Evolutionary conservation across 2,329 filamentous ascomycete species (phyloP).

Genomic region (Ciborinia camelliae): DNA sequence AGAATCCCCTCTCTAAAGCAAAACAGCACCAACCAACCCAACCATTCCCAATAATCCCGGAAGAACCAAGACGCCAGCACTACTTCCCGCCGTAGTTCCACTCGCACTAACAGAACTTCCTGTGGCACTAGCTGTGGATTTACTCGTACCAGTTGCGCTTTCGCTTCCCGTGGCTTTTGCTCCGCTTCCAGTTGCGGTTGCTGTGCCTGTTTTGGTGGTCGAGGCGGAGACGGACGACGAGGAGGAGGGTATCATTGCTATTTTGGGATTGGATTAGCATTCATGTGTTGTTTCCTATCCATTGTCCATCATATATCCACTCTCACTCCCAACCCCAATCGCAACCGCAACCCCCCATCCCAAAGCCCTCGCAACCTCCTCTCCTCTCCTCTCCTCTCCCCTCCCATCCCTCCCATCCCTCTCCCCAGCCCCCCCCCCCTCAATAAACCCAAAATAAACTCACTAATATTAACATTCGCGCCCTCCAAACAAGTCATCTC

Average conservation of each 20-base stretch:
- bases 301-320: not conserved
- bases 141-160: not conserved
- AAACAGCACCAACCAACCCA: not conserved
- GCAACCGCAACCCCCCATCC: not conserved
- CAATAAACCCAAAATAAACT: not conserved
- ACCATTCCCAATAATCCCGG: slow-evolving; percentile 7
- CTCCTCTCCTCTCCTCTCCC: not conserved
- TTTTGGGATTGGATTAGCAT: not conserved
- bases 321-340: not conserved
- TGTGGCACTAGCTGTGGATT: not conserved
- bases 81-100: not conserved
- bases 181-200: not conserved
- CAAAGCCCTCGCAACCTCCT: not conserved
- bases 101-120: not conserved
- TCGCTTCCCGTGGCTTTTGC: not conserved
- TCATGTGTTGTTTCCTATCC: not conserved
- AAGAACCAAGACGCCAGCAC: not conserved
- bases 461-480: slow-evolving; percentile 10
- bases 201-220: not conserved
- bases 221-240: not conserved
- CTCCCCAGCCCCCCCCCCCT: not conserved
- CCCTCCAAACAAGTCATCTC: slow-evolving; percentile 19
- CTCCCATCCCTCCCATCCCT: not conserved
- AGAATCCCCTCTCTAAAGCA: not conserved
- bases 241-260: slow-evolving; percentile 7